Base-by-base conservation (phyloP, 2,329 filamentous ascomycete species). In the Xylariales sp. region DNA sequence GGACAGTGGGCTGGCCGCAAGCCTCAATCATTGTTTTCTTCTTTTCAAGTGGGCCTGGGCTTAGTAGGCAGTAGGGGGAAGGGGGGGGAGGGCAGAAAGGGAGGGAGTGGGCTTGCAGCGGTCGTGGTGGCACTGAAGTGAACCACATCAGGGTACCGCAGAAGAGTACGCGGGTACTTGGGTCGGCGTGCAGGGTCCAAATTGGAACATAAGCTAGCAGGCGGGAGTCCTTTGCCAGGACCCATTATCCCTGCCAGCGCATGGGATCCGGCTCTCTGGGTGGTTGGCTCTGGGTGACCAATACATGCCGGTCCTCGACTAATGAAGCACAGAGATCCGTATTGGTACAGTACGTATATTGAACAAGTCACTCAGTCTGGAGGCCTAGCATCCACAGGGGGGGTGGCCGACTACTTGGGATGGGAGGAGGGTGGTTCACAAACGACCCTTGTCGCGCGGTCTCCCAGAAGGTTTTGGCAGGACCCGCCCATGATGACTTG, bases 291-390 rank as follows among this genome's bases (percentile, higher is more conserved):
- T 15, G 29, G 12, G 13, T 18, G 10, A 32, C 14, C 29, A 33
- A 14, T 24, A 20, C 18, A 14, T 17, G 19, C 19, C 31, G 31
- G 15, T 19, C 17, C 31, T 17, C 8, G 16, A 31, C 28, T 21
- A 31, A 29, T 14, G 17, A 37, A 16, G 28, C n/a, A 31, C 35
- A 19, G 27, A n/a, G n/a, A n/a, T n/a, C n/a, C n/a, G n/a, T n/a
- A n/a, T n/a, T n/a, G n/a, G n/a, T n/a, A n/a, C n/a, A n/a, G n/a
- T n/a, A n/a, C n/a, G n/a, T n/a, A n/a, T n/a, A n/a, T n/a, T n/a
- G n/a, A n/a, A n/a, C n/a, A n/a, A n/a, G n/a, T n/a, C n/a, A n/a
- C n/a, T n/a, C n/a, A n/a, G n/a, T n/a, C n/a, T n/a, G n/a, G n/a
- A n/a, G n/a, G n/a, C n/a, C n/a, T n/a, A n/a, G n/a, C n/a, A n/a